Evolutionary conservation across 306 rosid genomes (phyloP).

Genomic region (Quercus bicolor): DNA sequence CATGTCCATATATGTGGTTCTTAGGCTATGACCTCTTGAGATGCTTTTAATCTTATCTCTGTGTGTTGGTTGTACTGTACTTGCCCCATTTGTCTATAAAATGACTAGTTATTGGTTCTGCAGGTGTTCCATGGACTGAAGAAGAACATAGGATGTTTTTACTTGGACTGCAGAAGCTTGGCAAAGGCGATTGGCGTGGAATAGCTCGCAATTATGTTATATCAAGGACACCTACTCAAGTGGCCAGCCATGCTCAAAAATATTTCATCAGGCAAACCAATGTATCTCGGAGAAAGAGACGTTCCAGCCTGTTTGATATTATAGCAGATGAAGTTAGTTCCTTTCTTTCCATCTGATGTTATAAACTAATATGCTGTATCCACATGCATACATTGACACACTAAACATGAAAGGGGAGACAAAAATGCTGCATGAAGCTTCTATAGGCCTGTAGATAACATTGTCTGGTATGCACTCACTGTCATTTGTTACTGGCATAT

Average conservation of each 20-base stretch:
- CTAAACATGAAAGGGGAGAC: not conserved
- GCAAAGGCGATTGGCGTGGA: slow-evolving; percentile 99
- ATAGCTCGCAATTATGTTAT: slow-evolving; percentile 89
- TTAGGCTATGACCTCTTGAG: not conserved
- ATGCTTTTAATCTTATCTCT: not conserved
- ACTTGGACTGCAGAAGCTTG: slow-evolving; percentile 92
- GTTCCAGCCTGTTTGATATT: slow-evolving; percentile 95
- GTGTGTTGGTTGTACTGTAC: not conserved
- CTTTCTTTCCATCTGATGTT: slow-evolving; percentile 21
- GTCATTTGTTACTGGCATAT: not conserved
- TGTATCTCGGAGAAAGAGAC: slow-evolving; percentile 88
- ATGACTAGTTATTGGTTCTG: slow-evolving; percentile 19
- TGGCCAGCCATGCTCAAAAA: slow-evolving; percentile 98
- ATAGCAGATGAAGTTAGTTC: slow-evolving; percentile 85
- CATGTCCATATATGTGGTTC: no score
- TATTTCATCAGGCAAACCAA: slow-evolving; percentile 94
- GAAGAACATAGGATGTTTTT: slow-evolving; percentile 98
- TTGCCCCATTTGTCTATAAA: not conserved
- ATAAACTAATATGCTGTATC: not conserved
- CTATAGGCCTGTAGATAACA: slow-evolving; percentile 9
- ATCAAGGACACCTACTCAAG: slow-evolving; percentile 97
- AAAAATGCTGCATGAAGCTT: not conserved
- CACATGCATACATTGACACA: not conserved
- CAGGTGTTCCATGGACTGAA: slow-evolving; percentile 99
- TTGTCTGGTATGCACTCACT: not conserved